These are phyloP conservation scores for Cajanus cajan DNA, from an alignment of 306 rosid genomes.

Conservation along the genomic window DNA sequence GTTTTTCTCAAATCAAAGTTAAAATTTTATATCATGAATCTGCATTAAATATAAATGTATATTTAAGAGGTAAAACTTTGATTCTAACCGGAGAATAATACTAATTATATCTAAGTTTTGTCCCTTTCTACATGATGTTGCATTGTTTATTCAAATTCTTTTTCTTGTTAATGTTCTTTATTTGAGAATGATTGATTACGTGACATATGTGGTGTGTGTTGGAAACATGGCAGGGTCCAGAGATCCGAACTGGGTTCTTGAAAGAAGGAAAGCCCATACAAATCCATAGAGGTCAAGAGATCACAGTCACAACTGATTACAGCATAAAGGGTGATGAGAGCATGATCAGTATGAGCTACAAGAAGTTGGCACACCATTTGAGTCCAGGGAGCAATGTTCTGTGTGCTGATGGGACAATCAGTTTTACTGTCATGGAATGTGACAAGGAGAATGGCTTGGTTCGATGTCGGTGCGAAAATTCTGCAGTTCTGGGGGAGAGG, in stretches of 20 bases:
- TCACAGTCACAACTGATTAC: slow-evolving; percentile 12
- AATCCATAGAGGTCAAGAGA: slow-evolving; percentile 17
- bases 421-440: slow-evolving; percentile 25
- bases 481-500: slow-evolving; percentile 24
- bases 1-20: no score
- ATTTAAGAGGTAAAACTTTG: no score
- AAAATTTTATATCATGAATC: no score
- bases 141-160: no score
- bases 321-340: slow-evolving; percentile 23
- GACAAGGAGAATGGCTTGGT: slow-evolving; percentile 15
- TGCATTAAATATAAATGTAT: no score
- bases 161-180: no score
- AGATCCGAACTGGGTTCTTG: slow-evolving; percentile 30
- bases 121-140: no score
- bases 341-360: slow-evolving; percentile 33
- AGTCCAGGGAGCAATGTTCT: slow-evolving; percentile 7
- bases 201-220: neutral
- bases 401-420: slow-evolving; percentile 34
- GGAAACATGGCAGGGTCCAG: slow-evolving; percentile 20
- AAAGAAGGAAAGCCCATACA: slow-evolving; percentile 12
- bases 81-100: no score
- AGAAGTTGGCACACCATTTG: slow-evolving; percentile 12
- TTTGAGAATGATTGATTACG: neutral
- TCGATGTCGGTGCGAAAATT: slow-evolving; percentile 19
- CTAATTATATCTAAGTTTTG: no score